Evolutionary conservation across 2,329 filamentous ascomycete species (phyloP).

Genomic region (Sporothrix phasma): DNA sequence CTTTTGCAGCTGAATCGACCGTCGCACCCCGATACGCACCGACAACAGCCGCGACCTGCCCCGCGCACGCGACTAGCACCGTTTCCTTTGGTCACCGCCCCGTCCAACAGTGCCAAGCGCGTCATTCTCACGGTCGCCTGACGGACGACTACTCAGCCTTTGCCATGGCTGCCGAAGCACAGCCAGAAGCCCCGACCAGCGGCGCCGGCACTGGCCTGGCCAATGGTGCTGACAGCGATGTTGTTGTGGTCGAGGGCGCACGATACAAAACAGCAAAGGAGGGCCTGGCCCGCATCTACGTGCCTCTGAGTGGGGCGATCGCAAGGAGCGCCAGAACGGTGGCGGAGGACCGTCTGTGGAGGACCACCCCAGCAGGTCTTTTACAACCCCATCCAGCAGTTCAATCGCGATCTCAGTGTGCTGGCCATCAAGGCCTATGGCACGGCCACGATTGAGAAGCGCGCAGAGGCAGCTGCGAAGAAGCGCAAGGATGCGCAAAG

Average conservation of each 20-base stretch:
- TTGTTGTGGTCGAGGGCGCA: slow-evolving; percentile 31
- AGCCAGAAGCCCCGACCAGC: neutral
- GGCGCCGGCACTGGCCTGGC: neutral
- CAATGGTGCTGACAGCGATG: neutral
- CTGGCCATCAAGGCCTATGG: slow-evolving; percentile 85
- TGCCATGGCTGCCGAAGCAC: neutral
- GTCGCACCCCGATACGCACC: neutral
- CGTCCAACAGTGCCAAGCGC: neutral
- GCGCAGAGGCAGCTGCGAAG: slow-evolving; percentile 36
- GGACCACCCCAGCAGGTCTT: slow-evolving; percentile 72
- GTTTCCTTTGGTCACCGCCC: neutral
- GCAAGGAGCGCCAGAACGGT: slow-evolving; percentile 20
- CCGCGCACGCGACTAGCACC: neutral
- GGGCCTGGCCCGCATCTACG: slow-evolving; percentile 46
- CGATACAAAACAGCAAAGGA: slow-evolving; percentile 44
- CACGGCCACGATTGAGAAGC: slow-evolving; percentile 46
- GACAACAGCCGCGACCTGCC: neutral
- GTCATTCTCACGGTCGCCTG: neutral
- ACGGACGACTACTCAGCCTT: neutral
- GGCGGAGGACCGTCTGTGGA: slow-evolving; percentile 38
- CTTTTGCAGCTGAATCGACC: neutral
- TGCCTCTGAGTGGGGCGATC: slow-evolving; percentile 36
- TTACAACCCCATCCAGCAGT: slow-evolving; percentile 98
- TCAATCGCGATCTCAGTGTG: slow-evolving; percentile 91
- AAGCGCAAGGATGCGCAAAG: slow-evolving; percentile 28